A percentile compares a stretch with the other conserved stretches of the same genome.
Evolutionary conservation across 768 basidiomycete genomes (phyloP).

Genomic region (Suillus plorans): DNA sequence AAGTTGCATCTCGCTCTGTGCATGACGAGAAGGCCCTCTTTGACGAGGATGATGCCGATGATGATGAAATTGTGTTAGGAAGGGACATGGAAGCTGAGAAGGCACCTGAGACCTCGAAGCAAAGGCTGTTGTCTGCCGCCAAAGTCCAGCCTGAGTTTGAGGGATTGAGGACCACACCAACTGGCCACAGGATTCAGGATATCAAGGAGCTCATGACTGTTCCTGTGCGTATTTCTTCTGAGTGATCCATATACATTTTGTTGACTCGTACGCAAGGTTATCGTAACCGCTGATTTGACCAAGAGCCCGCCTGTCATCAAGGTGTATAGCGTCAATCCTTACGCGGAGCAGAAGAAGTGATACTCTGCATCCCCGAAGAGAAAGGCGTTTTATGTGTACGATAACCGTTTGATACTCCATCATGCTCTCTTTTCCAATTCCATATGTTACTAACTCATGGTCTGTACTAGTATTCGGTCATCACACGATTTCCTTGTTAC

Average conservation of each 20-base stretch:
- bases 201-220: slow-evolving; percentile 92
- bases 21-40: slow-evolving; percentile 88
- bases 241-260: slow-evolving; percentile 1
- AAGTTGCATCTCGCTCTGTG: slow-evolving; percentile 79
- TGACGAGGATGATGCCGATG: slow-evolving; percentile 81
- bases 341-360: slow-evolving; percentile 57
- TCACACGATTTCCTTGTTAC: slow-evolving; percentile 18
- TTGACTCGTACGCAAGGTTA: slow-evolving; percentile 56
- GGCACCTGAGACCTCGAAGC: slow-evolving; percentile 65
- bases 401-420: slow-evolving; percentile 25
- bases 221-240: slow-evolving; percentile 58
- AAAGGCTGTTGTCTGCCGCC: slow-evolving; percentile 73
- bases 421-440: slow-evolving; percentile 29
- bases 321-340: slow-evolving; percentile 94
- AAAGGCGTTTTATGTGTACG: slow-evolving; percentile 25
- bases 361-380: slow-evolving; percentile 3
- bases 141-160: slow-evolving; percentile 82
- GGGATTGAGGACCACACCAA: slow-evolving; percentile 65
- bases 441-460: slow-evolving; percentile 30
- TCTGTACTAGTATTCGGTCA: slow-evolving; percentile 30
- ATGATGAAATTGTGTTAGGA: slow-evolving; percentile 80
- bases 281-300: slow-evolving; percentile 91
- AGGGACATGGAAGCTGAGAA: slow-evolving; percentile 44
- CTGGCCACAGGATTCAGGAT: slow-evolving; percentile 95
- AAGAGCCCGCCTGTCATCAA: slow-evolving; percentile 98